Base-by-base conservation (phyloP, 257 asterid genomes). In the Eucommia ulmoides region DNA sequence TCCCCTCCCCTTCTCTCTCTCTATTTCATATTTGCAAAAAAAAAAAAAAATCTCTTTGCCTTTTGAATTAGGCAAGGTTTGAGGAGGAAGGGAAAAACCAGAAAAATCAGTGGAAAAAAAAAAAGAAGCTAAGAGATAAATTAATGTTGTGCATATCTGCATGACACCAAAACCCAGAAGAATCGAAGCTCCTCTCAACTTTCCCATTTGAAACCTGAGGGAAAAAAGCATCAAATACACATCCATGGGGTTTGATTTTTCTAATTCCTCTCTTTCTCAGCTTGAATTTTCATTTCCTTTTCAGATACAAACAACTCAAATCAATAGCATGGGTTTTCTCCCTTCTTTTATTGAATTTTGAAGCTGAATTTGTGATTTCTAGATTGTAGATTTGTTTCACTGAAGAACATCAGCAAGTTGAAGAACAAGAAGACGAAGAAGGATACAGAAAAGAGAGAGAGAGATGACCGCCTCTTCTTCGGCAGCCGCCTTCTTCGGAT, bases 381-480 rank as follows among this genome's bases (percentile, higher is more conserved):
- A 45, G 47, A 59, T 21, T 56, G n/a, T 50, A 35, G 52, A 51
- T 22, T 53, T 35, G 6, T 46, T 19, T 23, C 8, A 21, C 18
- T 61, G 24, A n/a, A 24, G 52, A 22, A 15, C n/a, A n/a, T 3
- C 0, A 25, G n/a, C 5, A 18, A 42, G 0, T 42, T 6, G 1
- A 35, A 35, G 44, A 15, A 10, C 9, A 35, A 35, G 38, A 12
- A 26, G 38, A 26, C 12, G 19, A 0, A 42, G 19, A 21, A 42
- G 48, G 20, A 16, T 42, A 16, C 15, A 29, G 10, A 47, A 53
- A 42, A 38, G 33, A 10, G 19, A 14, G 15, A 29, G 20, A 50
- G 22, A 19, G 47, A 71, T 76, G 79, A 75, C 71, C 15, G 79
- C 70, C 54, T 51, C 85, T 23, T 70, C 91, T 20, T 73, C 63